phyloP scores from a whole-genome alignment of 768 basidiomycete genomes.

The Candolleomyces eurysporus region DNA sequence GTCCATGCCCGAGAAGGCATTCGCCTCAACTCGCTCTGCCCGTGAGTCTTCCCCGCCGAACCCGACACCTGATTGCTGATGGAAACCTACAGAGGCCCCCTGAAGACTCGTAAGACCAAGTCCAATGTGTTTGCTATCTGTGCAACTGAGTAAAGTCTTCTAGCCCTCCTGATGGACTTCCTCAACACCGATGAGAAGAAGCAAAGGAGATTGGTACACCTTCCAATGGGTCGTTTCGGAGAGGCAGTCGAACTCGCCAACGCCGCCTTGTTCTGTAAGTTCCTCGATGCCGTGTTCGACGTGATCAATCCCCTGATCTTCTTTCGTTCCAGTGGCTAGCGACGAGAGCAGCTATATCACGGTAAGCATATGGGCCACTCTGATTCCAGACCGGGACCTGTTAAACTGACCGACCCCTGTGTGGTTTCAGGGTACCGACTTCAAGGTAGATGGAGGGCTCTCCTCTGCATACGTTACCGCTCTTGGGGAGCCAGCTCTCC shows the following conservation, averaged over 20 bases:
- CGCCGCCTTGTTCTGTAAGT: conserved; percentile 89
- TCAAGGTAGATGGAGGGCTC: conserved; percentile 95
- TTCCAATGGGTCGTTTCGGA: conserved; percentile 97
- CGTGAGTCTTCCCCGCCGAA: conserved; percentile 50
- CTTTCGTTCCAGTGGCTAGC: conserved; percentile 67
- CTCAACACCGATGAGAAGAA: conserved; percentile 95
- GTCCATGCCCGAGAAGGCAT: conserved; percentile 98
- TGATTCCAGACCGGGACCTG: background rate
- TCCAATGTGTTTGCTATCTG: conserved; percentile 12
- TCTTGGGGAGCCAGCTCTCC: conserved; percentile 67
- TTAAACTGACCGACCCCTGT: conserved; percentile 4
- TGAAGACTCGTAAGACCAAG: conserved; percentile 79
- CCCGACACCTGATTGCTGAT: conserved; percentile 3
- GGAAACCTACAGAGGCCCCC: conserved; percentile 65
- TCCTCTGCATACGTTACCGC: conserved; percentile 92
- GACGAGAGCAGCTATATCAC: conserved; percentile 97
- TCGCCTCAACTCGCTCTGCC: conserved; percentile 93
- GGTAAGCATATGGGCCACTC: conserved; percentile 41
- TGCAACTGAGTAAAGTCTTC: background rate
- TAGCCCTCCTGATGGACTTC: conserved; percentile 97
- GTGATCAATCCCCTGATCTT: conserved; percentile 21
- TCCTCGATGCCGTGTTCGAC: conserved; percentile 2
- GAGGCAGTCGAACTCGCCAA: conserved; percentile 95
- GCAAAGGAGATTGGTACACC: conserved; percentile 83
- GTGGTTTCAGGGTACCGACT: conserved; percentile 71